Conservation (phyloP, 1,139 yeast species). For the Keqinozyma sinolaborantium region DNA sequence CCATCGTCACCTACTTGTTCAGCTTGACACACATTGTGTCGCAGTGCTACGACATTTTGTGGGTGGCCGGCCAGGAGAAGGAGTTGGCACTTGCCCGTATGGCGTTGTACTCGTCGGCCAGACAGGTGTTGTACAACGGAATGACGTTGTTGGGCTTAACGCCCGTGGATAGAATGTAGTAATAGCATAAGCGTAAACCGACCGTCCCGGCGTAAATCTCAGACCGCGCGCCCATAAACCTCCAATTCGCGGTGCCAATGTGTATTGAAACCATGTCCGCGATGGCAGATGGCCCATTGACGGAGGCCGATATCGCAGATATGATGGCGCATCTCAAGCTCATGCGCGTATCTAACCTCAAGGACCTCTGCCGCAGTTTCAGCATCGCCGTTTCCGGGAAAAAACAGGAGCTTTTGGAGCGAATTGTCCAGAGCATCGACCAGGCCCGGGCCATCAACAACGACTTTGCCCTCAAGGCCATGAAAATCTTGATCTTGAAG, state of each 20-base stretch:
- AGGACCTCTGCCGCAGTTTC: slow-evolving; percentile 42
- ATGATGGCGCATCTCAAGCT: slow-evolving; percentile 3
- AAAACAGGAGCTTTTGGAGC: slow-evolving; percentile 48
- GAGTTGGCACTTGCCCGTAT: slow-evolving; percentile 88
- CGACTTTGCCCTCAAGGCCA: slow-evolving; percentile 37
- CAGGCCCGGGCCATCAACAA: slow-evolving; percentile 34
- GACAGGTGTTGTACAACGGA: slow-evolving; percentile 89
- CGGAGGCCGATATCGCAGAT: not conserved
- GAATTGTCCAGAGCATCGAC: slow-evolving; percentile 37
- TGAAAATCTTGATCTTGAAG: slow-evolving; percentile 39
- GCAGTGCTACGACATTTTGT: slow-evolving; percentile 88
- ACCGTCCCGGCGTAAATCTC: too few relatives aligned
- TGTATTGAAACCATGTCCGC: not conserved
- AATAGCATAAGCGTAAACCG: not conserved
- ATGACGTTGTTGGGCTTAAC: slow-evolving; percentile 88
- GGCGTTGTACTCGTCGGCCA: slow-evolving; percentile 87
- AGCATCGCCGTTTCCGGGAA: slow-evolving; percentile 46
- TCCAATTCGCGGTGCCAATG: too few relatives aligned
- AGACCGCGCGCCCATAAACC: too few relatives aligned
- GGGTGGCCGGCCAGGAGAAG: slow-evolving; percentile 96
- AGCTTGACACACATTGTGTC: slow-evolving; percentile 91
- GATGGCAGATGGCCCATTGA: not conserved
- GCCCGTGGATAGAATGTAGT: slow-evolving; percentile 96
- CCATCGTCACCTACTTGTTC: slow-evolving; percentile 91
- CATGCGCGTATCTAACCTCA: slow-evolving; percentile 29